Percentiles rank a stretch among this genome's conserved stretches.
phyloP scores from a whole-genome alignment of 176 grass and related monocot species.

The barley (Hordeum vulgare) region MorexV3_pseudomolecules_assembly NC_058519.1:207511117-207511616 shows the following conservation, averaged over 20 bases:
- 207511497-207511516: not conserved
- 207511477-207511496: not conserved
- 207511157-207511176: not conserved
- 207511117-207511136: not conserved
- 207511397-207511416: constrained; percentile 25
- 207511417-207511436: not conserved
- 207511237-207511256: constrained; percentile 96
- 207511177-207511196: not conserved
- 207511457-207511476: not conserved
- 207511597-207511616: too few relatives aligned
- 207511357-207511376: not conserved
- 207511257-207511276: constrained; percentile 25
- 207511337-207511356: constrained; percentile 21
- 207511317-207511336: constrained; percentile 26
- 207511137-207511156: not conserved
- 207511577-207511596: too few relatives aligned
- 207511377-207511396: not conserved
- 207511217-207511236: constrained; percentile 98
- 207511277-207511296: not conserved
- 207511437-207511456: not conserved
- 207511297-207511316: not conserved
- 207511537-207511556: not conserved
- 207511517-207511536: not conserved
- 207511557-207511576: too few relatives aligned
- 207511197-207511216: constrained; percentile 99